Evolutionary conservation across 1,284 basidiomycete genomes (phyloP).

Genomic region (Stereum hirsutum): DNA sequence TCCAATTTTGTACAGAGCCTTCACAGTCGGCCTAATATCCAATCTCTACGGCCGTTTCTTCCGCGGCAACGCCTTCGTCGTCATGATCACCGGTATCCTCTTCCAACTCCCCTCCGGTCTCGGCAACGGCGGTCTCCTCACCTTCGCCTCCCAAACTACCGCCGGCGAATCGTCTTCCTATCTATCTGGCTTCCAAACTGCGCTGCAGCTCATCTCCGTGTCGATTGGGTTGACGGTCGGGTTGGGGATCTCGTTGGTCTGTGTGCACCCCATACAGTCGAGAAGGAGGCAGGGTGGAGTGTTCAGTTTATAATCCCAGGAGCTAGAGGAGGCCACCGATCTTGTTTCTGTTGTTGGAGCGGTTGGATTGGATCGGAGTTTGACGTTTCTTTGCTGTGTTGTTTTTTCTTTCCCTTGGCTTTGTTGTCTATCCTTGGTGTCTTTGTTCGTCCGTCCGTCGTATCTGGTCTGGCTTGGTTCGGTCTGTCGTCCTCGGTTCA

Average conservation of each 20-base stretch:
- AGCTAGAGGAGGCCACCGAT: too few species aligned
- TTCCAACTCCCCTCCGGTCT: slow-evolving; percentile 86
- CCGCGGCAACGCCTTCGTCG: slow-evolving; percentile 69
- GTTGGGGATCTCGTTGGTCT: slow-evolving; percentile 48
- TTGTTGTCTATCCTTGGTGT: too few species aligned
- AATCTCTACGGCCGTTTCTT: slow-evolving; percentile 82
- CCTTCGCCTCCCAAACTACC: slow-evolving; percentile 54
- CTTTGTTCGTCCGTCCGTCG: too few species aligned
- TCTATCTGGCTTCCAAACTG: slow-evolving; percentile 58
- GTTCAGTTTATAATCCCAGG: slow-evolving; percentile 44
- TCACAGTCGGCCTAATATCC: slow-evolving; percentile 76
- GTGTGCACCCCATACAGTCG: slow-evolving; percentile 52
- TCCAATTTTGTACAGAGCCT: slow-evolving; percentile 37
- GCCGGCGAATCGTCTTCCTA: slow-evolving; percentile 41
- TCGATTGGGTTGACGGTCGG: slow-evolving; percentile 67
- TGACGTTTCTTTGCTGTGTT: not conserved
- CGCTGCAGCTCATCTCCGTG: slow-evolving; percentile 54
- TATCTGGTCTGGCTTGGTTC: too few species aligned
- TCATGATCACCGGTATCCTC: slow-evolving; percentile 77
- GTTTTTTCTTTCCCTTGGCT: not conserved
- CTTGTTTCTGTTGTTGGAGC: not conserved
- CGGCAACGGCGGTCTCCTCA: slow-evolving; percentile 78
- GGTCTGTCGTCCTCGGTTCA: too few species aligned
- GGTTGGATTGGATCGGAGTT: not conserved
- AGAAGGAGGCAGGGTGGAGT: slow-evolving; percentile 47